Conservation (phyloP, 2,329 filamentous ascomycete genomes). For the Verticillium zaregamsianum region DNA sequence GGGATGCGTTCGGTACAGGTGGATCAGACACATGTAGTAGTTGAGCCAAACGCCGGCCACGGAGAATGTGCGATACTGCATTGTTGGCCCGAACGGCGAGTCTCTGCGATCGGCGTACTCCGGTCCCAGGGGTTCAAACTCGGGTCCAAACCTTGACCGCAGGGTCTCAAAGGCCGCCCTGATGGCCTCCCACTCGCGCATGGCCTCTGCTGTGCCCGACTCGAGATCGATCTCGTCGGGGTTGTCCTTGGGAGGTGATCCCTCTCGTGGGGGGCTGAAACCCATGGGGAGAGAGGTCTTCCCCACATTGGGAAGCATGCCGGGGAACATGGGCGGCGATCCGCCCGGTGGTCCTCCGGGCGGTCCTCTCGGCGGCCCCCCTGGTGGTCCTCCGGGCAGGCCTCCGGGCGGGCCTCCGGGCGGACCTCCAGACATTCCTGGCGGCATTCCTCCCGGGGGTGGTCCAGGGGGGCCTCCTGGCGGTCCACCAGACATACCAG, state of each 20-base stretch:
- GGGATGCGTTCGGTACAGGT: conserved; percentile 78
- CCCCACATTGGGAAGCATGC: conserved; percentile 50
- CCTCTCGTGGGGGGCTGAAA: conserved; percentile 45
- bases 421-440: conserved; percentile 1
- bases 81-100: conserved; percentile 75
- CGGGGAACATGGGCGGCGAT: conserved; percentile 45
- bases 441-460: conserved; percentile 1
- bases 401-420: conserved; percentile 14
- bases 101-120: conserved; percentile 59
- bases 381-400: conserved; percentile 5
- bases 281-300: conserved; percentile 48
- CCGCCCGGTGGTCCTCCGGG: conserved; percentile 24
- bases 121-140: conserved; percentile 70
- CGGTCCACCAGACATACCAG: not conserved
- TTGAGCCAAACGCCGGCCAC: conserved; percentile 85
- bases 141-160: conserved; percentile 60
- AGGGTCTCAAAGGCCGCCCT: conserved; percentile 66
- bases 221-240: conserved; percentile 56
- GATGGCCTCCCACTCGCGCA: conserved; percentile 76
- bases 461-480: not conserved
- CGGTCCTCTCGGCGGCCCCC: conserved; percentile 25
- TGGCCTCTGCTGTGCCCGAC: conserved; percentile 61
- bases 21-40: conserved; percentile 79
- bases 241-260: conserved; percentile 37
- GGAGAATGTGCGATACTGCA: conserved; percentile 82